A percentile compares a stretch with the other conserved stretches of the same genome.
phyloP scores from a whole-genome alignment of 164 flowering plant species.

The Vitis labrusca region DNA sequence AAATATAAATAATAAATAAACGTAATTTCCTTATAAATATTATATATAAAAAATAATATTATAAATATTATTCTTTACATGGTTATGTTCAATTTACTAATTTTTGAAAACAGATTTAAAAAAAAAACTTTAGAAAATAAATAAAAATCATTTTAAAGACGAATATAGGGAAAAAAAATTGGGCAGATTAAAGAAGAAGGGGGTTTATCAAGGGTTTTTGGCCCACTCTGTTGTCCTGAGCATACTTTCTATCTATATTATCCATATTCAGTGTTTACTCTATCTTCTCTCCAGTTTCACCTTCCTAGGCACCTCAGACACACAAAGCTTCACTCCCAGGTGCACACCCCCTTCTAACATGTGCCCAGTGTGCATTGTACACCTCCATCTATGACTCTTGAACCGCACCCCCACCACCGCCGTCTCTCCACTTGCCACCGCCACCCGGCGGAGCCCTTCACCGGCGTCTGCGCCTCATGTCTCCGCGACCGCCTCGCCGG shows the following conservation, averaged over 20 bases:
- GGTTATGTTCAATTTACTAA: no score
- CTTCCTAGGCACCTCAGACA: not conserved
- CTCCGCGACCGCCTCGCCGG: conserved; percentile 82
- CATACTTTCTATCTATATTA: not conserved
- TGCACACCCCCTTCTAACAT: not conserved
- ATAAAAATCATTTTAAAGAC: not conserved
- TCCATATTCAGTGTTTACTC: no score
- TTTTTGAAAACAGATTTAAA: not conserved
- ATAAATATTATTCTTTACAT: no score
- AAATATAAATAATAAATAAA: no score
- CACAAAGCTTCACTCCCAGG: not conserved
- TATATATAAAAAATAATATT: no score
- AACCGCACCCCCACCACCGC: conserved; percentile 19
- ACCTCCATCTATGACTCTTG: conserved; percentile 15
- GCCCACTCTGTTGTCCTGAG: not conserved
- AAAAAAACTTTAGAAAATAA: not conserved
- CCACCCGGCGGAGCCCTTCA: conserved; percentile 64
- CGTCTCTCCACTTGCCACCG: conserved; percentile 57
- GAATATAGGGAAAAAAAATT: no score
- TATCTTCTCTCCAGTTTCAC: not conserved
- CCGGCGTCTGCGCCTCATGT: conserved; percentile 88
- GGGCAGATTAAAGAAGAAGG: not conserved
- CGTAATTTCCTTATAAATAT: no score
- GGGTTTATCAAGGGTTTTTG: conserved; percentile 32
- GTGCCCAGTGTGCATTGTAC: conserved; percentile 16